A percentile compares a stretch with the other conserved stretches of the same genome.
phyloP scores from a whole-genome alignment of 2,329 filamentous ascomycete species.

The Penicillium decumbens region DNA sequence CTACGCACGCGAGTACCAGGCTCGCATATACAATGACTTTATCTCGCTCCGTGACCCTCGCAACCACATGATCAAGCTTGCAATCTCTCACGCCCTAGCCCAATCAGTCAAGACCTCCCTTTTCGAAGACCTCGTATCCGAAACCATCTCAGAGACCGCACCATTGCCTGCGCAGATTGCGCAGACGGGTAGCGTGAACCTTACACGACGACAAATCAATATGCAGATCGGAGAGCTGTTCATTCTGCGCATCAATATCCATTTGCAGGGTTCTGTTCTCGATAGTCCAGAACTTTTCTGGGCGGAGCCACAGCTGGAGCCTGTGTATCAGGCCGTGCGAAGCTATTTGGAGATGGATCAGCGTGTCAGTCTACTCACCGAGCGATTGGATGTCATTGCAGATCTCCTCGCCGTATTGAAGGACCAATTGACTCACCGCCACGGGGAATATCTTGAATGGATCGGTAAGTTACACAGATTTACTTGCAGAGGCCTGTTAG shows the following conservation, averaged over 20 bases:
- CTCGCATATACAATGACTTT: constrained; percentile 98
- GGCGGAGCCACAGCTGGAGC: constrained; percentile 94
- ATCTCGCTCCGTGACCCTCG: constrained; percentile 89
- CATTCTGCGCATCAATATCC: constrained; percentile 95
- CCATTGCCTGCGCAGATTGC: constrained; percentile 92
- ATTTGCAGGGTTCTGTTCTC: constrained; percentile 91
- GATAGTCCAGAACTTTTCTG: constrained; percentile 98
- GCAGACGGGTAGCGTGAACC: constrained; percentile 81
- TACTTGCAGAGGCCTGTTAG: background rate
- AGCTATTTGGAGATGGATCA: constrained; percentile 99
- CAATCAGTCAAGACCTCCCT: constrained; percentile 97
- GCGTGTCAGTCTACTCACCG: constrained; percentile 79
- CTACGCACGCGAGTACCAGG: constrained; percentile 96
- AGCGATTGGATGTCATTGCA: constrained; percentile 86
- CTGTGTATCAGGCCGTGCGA: constrained; percentile 89
- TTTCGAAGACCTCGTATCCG: constrained; percentile 91
- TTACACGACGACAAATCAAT: constrained; percentile 87
- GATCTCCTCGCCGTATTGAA: constrained; percentile 90
- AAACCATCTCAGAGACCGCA: constrained; percentile 88
- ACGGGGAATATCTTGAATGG: constrained; percentile 85
- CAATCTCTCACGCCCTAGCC: constrained; percentile 89
- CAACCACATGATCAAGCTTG: constrained; percentile 97
- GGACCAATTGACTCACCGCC: constrained; percentile 89
- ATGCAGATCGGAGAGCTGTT: constrained; percentile 99
- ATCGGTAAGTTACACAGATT: constrained; percentile 60